Evolutionary conservation across 1,284 basidiomycete species (phyloP).

Genomic region (Ceratobasidium sp.): DNA sequence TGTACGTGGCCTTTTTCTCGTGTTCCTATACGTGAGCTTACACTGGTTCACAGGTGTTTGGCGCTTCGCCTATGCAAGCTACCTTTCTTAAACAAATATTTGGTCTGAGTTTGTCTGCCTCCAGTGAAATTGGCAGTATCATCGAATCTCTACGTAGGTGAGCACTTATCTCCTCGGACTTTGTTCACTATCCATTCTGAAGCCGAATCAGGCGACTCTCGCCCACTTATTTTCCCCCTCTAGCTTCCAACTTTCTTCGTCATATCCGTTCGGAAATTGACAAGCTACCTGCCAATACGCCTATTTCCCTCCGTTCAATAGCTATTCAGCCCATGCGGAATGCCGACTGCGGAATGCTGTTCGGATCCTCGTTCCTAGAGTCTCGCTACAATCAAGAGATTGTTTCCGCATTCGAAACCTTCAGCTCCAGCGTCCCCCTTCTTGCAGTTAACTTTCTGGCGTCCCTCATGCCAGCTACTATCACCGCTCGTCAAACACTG

Average conservation of each 20-base stretch:
- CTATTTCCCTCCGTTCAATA: slow-evolving; percentile 2
- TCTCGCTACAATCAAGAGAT: slow-evolving; percentile 22
- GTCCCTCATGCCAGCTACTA: slow-evolving; percentile 43
- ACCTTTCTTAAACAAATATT: slow-evolving; percentile 24
- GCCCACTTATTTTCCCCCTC: slow-evolving; percentile 1
- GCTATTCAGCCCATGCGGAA: slow-evolving; percentile 25
- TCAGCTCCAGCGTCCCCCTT: slow-evolving; percentile 54
- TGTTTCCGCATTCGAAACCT: slow-evolving; percentile 51
- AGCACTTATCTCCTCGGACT: neutral
- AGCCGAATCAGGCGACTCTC: slow-evolving; percentile 16
- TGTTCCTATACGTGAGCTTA: neutral
- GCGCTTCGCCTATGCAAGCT: slow-evolving; percentile 33
- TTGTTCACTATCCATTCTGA: neutral
- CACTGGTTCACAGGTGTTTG: slow-evolving; percentile 25
- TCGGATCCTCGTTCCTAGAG: slow-evolving; percentile 50
- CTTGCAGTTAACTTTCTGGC: slow-evolving; percentile 52
- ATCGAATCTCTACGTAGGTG: slow-evolving; percentile 19
- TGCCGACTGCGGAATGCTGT: slow-evolving; percentile 44
- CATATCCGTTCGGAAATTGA: slow-evolving; percentile 15
- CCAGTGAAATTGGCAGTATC: slow-evolving; percentile 18
- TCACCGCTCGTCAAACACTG: slow-evolving; percentile 49
- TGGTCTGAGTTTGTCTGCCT: slow-evolving; percentile 15
- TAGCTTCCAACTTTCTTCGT: neutral
- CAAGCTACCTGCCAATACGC: neutral
- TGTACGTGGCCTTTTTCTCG: neutral